Conservation (phyloP, 2,329 filamentous ascomycete genomes). For the Trichoderma sp. region DNA sequence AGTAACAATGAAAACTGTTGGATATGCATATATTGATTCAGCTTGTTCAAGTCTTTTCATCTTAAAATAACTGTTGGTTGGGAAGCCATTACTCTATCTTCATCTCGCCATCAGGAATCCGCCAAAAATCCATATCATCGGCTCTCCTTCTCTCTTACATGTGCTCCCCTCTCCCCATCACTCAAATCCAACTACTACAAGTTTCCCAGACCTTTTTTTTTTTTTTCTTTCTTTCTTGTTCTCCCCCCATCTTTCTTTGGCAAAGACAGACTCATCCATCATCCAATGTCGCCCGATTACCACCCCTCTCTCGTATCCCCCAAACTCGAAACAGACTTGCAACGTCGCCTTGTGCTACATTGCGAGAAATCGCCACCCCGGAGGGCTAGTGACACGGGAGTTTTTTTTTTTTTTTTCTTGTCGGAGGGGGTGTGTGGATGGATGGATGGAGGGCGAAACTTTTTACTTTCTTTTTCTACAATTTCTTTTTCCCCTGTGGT, state of each 20-base stretch:
- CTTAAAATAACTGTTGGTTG: neutral
- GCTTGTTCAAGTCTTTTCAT: neutral
- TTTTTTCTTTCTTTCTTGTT: too few relatives aligned
- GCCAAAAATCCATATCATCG: neutral
- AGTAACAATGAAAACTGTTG: neutral
- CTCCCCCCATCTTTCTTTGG: neutral
- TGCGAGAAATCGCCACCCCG: neutral
- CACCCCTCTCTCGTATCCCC: constrained; percentile 2
- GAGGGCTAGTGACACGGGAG: neutral
- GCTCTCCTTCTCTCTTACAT: neutral
- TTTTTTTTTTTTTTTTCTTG: too few relatives aligned
- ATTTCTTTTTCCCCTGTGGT: neutral
- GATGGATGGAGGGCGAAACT: neutral
- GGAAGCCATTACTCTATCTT: neutral
- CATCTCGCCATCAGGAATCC: neutral
- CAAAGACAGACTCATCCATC: neutral
- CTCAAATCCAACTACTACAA: neutral
- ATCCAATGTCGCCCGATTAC: neutral
- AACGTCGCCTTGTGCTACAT: constrained; percentile 14
- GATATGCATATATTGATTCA: neutral
- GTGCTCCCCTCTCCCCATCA: neutral
- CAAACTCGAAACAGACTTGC: constrained; percentile 18
- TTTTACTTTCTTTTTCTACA: neutral
- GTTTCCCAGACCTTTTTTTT: too few relatives aligned
- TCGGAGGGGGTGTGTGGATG: too few relatives aligned